Conservation (phyloP, 768 basidiomycete genomes). For the Mycena rosella region DNA sequence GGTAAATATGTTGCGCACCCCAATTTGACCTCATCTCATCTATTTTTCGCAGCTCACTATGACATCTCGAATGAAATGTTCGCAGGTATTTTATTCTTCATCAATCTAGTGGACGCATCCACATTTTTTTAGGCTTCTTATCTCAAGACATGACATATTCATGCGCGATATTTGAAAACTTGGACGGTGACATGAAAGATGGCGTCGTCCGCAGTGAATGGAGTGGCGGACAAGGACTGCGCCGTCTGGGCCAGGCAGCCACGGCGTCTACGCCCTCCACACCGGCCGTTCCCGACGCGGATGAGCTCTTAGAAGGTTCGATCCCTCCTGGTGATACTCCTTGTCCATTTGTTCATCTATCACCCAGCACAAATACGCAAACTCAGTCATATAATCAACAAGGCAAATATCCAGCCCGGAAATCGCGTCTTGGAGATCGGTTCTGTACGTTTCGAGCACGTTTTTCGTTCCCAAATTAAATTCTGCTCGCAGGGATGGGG, state of each 20-base stretch:
- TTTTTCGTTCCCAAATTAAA: background rate
- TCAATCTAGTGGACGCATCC: slow-evolving; percentile 2
- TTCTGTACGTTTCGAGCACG: slow-evolving; percentile 44
- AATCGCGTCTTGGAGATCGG: slow-evolving; percentile 79
- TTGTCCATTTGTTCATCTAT: no score
- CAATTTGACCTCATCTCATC: background rate
- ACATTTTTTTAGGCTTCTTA: slow-evolving; percentile 58
- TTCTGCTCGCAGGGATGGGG: slow-evolving; percentile 69
- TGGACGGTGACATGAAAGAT: slow-evolving; percentile 67
- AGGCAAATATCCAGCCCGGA: slow-evolving; percentile 70
- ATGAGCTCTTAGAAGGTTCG: slow-evolving; percentile 54
- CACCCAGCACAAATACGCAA: slow-evolving; percentile 77
- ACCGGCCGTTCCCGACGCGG: slow-evolving; percentile 36
- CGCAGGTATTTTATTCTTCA: slow-evolving; percentile 53
- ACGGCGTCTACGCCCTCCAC: slow-evolving; percentile 23
- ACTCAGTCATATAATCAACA: slow-evolving; percentile 71
- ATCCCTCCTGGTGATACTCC: no score
- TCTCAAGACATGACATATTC: slow-evolving; percentile 77
- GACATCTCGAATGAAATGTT: slow-evolving; percentile 87
- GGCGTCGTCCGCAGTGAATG: slow-evolving; percentile 45
- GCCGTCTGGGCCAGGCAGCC: slow-evolving; percentile 38
- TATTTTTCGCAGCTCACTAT: slow-evolving; percentile 65
- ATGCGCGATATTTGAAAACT: slow-evolving; percentile 58
- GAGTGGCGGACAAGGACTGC: slow-evolving; percentile 53
- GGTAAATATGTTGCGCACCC: background rate